phyloP scores from a whole-genome alignment of 257 asterid genomes.

The Coffea eugenioides region DNA sequence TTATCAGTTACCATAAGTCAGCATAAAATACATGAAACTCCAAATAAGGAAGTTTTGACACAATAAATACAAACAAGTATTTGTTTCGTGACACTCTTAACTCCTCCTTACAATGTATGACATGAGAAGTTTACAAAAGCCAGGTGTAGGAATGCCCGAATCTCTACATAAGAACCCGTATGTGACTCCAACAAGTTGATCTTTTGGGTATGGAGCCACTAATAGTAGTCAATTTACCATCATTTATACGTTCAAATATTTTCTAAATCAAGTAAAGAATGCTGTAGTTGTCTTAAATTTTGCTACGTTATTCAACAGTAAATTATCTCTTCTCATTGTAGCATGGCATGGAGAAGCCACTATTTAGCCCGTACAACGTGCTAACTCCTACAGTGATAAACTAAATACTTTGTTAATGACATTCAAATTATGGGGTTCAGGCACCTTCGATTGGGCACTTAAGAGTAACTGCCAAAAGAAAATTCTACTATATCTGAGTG shows the following conservation, averaged over 20 bases:
- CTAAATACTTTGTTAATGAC: background rate
- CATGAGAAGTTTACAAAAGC: background rate
- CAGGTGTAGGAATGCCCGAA: background rate
- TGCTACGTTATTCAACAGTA: background rate
- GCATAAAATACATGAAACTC: background rate
- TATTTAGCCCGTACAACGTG: background rate
- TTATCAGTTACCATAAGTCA: constrained; percentile 11
- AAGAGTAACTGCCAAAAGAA: background rate
- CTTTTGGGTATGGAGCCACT: background rate
- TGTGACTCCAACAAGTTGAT: background rate
- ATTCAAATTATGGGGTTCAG: background rate
- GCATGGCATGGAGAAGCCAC: background rate
- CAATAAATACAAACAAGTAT: background rate
- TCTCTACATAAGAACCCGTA: background rate
- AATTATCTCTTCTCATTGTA: background rate
- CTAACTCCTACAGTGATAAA: background rate
- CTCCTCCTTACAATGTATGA: background rate
- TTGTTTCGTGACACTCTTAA: background rate
- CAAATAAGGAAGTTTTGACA: background rate
- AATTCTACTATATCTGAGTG: background rate
- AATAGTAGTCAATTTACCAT: background rate
- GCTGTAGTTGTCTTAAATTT: background rate
- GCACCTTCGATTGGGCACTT: background rate
- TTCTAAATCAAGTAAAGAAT: background rate
- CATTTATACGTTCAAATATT: background rate